Base-by-base conservation (phyloP, 2,329 filamentous ascomycete genomes). In the Phaeosphaeria sp. region DNA sequence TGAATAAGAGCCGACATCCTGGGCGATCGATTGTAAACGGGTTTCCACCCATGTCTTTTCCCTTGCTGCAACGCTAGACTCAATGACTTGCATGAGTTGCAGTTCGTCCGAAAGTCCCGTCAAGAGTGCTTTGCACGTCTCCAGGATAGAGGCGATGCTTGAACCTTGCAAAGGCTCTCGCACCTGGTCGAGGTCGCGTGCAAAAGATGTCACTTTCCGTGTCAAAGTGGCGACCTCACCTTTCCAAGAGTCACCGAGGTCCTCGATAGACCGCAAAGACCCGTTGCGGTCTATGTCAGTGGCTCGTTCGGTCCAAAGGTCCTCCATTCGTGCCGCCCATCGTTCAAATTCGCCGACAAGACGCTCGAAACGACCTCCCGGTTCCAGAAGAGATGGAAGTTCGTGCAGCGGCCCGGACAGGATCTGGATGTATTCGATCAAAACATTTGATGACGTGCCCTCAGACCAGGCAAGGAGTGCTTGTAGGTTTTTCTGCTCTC, bases 41-140 rank as follows among this genome's bases (percentile, higher is more conserved):
- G 9, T 60, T 56, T 78, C 76, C 7, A 79, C 68, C 72, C 75
- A 78, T 22, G 65, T 58, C 57, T 70, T 71, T 57, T 78, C 77
- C 39, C 56, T 64, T n/a, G 54, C 51, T 9, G 74, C 70, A 4
- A 77, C 66, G 27, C 66, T 67, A 15, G 44, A 50, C 58, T 78
- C 74, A 13, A 78, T 67, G 17, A 49, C 63, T 55, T 69, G 66
- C 71, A 79, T 77, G 6, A 63, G 55, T 17, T 66, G 63, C 60
- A 79, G 55, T 59, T 78, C 77, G 17, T 69, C 65, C 50, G 73
- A 55, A 9, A 77, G 66, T 18, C 72, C 74, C 1, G 51, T 51
- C 24, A 78, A 57, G 42, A 79, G 56, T 39, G 55, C 51, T 47
- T 68, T 69, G 56, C 74, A 77, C 33, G 62, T 66, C 4, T 49